Evolutionary conservation across 148 eudicot species (phyloP), one percentile per base, ranked within the genome.

Genomic region (Cornus controversa): DNA sequence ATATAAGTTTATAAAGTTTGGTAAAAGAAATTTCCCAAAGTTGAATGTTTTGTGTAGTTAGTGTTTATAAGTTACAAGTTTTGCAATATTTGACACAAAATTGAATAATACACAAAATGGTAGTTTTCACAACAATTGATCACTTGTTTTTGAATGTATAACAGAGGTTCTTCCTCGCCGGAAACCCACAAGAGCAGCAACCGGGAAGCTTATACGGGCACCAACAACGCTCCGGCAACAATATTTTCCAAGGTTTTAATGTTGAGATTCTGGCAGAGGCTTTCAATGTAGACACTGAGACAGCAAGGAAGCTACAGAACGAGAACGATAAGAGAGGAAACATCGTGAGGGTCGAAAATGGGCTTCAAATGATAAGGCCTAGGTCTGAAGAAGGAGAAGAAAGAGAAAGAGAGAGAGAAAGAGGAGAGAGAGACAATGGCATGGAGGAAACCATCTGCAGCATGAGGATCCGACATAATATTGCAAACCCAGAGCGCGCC

Each of bases 161-260:
- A 37, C 71, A 84, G 82, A 85, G 67, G 20, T 85, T 82, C 73
- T 81, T 81, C 78, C 76, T 85, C 2, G 87, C 82, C 18, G 85
- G 87, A 40, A 82, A 82, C 72, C 67, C 60, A 8, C 80, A 29
- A 37, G 54, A 28, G 18, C 28, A 67, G 10, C 40, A 26, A 23
- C n/a, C 53, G 26, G 57, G 63, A 54, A 53, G 69, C 53, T 23
- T 16, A 8, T 47, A 37, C 10, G 34, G 31, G 27, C 40, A 36
- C 65, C 37, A 60, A 72, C 24, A 78, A 72, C 22, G 27, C 10
- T 0, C n/a, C 6, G n/a, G 40, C 47, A 75, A 73, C 64, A 85
- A 79, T 70, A 79, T 85, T 10, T 73, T 82, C 57, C 34, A 10
- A 23, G 80, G 76, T 0, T 75, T 85, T 36, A 78, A 79, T 22